Evolutionary conservation across 495 filamentous ascomycete species (phyloP).

Genomic region (Corynascus novoguineensis): DNA sequence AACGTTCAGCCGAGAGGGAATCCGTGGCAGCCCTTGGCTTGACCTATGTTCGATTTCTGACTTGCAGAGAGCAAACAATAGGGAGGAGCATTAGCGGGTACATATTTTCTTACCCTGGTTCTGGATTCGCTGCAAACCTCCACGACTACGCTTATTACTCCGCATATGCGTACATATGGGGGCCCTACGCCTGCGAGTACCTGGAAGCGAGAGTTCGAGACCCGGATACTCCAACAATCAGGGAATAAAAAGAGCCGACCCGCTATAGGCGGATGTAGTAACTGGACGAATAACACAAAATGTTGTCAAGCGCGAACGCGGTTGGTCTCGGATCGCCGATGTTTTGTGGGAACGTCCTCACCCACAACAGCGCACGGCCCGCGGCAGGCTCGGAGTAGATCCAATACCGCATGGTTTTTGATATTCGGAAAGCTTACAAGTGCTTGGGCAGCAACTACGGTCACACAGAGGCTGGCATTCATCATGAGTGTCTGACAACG

Average conservation of each 20-base stretch:
- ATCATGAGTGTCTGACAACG: not conserved
- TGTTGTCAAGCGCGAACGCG: no score
- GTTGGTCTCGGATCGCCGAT: no score
- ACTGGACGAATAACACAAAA: no score
- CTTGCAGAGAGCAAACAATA: not conserved
- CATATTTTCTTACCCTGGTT: no score
- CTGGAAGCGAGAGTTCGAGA: no score
- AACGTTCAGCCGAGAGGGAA: not conserved
- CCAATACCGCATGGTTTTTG: no score
- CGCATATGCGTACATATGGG: no score
- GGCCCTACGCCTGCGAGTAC: no score
- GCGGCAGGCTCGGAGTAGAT: no score
- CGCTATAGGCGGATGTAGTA: no score
- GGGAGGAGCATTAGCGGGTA: not conserved
- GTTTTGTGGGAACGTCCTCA: not conserved
- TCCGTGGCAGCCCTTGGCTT: not conserved
- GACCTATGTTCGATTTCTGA: not conserved
- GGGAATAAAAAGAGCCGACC: not conserved
- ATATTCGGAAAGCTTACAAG: not conserved
- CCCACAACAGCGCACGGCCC: not conserved
- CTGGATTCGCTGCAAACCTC: no score
- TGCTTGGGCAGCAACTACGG: constrained; percentile 9
- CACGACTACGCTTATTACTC: no score
- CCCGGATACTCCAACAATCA: not conserved
- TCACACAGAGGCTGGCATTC: not conserved